A percentile compares a stretch with the other conserved stretches of the same genome.
Conservation (phyloP, 106 monocot genomes). For the Triglochin maritima region DNA sequence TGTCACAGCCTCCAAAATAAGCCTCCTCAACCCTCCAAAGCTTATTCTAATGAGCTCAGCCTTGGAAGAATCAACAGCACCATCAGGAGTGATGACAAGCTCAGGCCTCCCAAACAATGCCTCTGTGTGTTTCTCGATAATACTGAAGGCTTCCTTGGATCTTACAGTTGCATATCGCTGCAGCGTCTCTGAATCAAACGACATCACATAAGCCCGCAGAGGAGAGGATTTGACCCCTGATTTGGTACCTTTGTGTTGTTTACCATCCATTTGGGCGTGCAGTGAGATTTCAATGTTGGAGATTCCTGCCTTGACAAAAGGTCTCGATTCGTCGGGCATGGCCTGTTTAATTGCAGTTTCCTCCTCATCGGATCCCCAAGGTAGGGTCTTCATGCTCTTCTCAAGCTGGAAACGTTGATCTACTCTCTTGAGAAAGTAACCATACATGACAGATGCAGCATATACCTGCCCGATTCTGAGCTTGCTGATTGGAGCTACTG, state of each 20-base stretch:
- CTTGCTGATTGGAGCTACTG: constrained; percentile 59
- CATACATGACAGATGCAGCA: constrained; percentile 91
- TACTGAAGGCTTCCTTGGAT: constrained; percentile 65
- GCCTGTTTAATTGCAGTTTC: constrained; percentile 24
- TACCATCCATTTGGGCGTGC: constrained; percentile 7
- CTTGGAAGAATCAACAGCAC: constrained; percentile 60
- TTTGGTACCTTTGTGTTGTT: constrained; percentile 10
- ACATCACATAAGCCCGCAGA: constrained; percentile 65
- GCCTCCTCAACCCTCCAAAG: constrained; percentile 55
- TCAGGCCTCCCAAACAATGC: constrained; percentile 78
- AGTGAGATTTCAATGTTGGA: constrained; percentile 32
- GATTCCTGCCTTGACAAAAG: constrained; percentile 13
- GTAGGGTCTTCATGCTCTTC: constrained; percentile 77
- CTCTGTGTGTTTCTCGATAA: constrained; percentile 77
- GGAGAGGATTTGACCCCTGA: constrained; percentile 24
- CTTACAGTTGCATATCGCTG: constrained; percentile 60
- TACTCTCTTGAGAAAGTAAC: constrained; percentile 88
- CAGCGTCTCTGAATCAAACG: constrained; percentile 60
- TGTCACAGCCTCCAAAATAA: constrained; percentile 77
- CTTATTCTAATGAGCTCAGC: constrained; percentile 65
- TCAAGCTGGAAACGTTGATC: constrained; percentile 82
- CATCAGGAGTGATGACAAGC: constrained; percentile 48
- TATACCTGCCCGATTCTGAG: constrained; percentile 78
- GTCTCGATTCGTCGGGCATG: constrained; percentile 29
- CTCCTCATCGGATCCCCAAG: constrained; percentile 56